phyloP scores from a whole-genome alignment of 2,329 filamentous ascomycete genomes.

The Aspergillus felis region DNA sequence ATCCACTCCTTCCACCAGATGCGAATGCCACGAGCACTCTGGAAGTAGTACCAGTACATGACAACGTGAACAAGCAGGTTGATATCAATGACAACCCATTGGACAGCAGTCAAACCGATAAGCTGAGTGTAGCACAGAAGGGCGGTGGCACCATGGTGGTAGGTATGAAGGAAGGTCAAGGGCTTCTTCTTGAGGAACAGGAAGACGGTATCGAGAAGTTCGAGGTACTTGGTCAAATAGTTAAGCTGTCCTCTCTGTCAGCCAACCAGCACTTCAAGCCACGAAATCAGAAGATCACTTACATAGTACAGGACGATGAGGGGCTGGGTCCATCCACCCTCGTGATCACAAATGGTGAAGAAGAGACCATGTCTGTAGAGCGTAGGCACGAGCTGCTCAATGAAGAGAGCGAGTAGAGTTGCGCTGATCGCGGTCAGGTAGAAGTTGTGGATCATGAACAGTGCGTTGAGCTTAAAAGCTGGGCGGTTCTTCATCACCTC shows the following conservation, averaged over 20 bases:
- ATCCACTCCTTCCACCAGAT: conserved; percentile 99
- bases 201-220: conserved; percentile 93
- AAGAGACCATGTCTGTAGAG: conserved; percentile 79
- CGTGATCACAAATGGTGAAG: conserved; percentile 70
- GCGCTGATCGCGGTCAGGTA: conserved; percentile 83
- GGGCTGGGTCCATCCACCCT: conserved; percentile 90
- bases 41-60: conserved; percentile 99
- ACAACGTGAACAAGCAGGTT: conserved; percentile 94
- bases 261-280: background rate
- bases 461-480: conserved; percentile 78
- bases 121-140: conserved; percentile 98
- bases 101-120: conserved; percentile 85
- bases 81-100: conserved; percentile 89
- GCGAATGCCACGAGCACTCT: conserved; percentile 88
- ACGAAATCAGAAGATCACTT: conserved; percentile 39
- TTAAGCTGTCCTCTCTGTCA: conserved; percentile 62
- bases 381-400: conserved; percentile 86
- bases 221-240: conserved; percentile 97
- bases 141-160: conserved; percentile 95
- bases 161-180: conserved; percentile 97
- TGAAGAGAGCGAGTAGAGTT: conserved; percentile 74
- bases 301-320: conserved; percentile 97
- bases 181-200: conserved; percentile 99
- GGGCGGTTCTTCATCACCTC: conserved; percentile 85
- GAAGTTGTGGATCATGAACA: conserved; percentile 97